These are phyloP conservation scores for Zanthoxylum bungeanum DNA, from an alignment of 345 rosid genomes.

Conservation along the genomic window DNA sequence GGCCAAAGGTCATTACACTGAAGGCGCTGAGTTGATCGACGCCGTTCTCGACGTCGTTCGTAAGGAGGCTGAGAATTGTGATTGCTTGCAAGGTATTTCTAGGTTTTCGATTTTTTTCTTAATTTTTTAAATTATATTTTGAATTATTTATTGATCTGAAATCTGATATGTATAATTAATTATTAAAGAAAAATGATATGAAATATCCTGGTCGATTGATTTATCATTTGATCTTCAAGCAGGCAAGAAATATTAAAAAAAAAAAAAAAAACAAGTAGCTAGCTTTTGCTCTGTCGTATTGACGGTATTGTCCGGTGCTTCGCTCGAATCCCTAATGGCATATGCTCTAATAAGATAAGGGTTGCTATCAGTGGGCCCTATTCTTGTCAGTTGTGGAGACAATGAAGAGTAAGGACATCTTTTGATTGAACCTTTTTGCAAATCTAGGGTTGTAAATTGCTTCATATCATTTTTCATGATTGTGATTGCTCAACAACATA, in stretches of 20 bases:
- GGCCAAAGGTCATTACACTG: slow-evolving; percentile 95
- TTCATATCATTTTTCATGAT: slow-evolving; percentile 10
- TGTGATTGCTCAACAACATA: slow-evolving; percentile 18
- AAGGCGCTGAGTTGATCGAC: slow-evolving; percentile 93
- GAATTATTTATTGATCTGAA: no score
- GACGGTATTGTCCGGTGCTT: no score
- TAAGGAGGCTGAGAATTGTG: slow-evolving; percentile 96
- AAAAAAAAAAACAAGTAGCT: no score
- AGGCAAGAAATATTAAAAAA: no score
- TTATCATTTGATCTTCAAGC: slow-evolving; percentile 3
- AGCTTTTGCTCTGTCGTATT: no score
- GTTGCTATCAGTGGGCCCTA: slow-evolving; percentile 23
- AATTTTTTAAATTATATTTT: no score
- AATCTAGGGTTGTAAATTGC: background rate
- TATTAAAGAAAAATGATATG: background rate
- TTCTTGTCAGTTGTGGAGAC: slow-evolving; percentile 20
- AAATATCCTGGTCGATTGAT: background rate
- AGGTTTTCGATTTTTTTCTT: background rate
- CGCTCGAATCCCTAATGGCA: no score
- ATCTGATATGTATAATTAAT: background rate
- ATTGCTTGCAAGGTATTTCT: slow-evolving; percentile 84
- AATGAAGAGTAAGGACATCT: background rate
- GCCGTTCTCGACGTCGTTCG: slow-evolving; percentile 96
- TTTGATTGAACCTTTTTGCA: background rate
- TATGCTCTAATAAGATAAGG: slow-evolving; percentile 11